Evolutionary conservation across 2,329 filamentous ascomycete species (phyloP).

Genomic region (Fusarium devonianum): DNA sequence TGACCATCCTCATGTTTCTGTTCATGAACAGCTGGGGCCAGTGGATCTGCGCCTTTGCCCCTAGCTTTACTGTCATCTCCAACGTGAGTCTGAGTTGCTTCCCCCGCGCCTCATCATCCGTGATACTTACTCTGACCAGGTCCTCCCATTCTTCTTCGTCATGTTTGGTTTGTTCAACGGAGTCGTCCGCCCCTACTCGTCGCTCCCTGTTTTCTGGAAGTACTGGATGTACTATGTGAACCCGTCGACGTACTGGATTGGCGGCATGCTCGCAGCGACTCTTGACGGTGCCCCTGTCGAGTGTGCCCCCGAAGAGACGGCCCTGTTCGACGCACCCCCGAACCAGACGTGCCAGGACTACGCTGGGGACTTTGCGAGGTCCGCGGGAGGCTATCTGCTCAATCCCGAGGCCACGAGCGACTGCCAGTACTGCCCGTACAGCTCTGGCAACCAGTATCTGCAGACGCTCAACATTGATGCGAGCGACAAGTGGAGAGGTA

Average conservation of each 20-base stretch:
- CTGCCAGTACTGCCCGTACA: conserved; percentile 76
- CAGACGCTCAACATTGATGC: conserved; percentile 58
- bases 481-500: conserved; percentile 67
- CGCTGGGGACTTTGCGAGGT: conserved; percentile 60
- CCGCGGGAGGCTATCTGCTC: conserved; percentile 66
- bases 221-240: conserved; percentile 37
- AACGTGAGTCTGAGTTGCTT: conserved; percentile 55
- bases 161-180: conserved; percentile 81
- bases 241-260: conserved; percentile 34
- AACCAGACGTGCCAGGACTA: conserved; percentile 71
- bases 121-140: conserved; percentile 46
- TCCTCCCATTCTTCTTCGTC: conserved; percentile 82
- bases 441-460: conserved; percentile 66
- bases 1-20: conserved; percentile 79
- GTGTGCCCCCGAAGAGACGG: conserved; percentile 50
- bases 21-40: conserved; percentile 81
- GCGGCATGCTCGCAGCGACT: conserved; percentile 33
- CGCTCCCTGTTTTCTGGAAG: conserved; percentile 71
- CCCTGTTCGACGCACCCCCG: conserved; percentile 65
- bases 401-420: conserved; percentile 63
- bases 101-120: not conserved
- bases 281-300: conserved; percentile 42
- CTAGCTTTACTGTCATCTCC: conserved; percentile 78
- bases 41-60: conserved; percentile 85
- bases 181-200: conserved; percentile 71